Evolutionary conservation across 495 filamentous ascomycete species (phyloP).

Genomic region (Thozetella sp.): DNA sequence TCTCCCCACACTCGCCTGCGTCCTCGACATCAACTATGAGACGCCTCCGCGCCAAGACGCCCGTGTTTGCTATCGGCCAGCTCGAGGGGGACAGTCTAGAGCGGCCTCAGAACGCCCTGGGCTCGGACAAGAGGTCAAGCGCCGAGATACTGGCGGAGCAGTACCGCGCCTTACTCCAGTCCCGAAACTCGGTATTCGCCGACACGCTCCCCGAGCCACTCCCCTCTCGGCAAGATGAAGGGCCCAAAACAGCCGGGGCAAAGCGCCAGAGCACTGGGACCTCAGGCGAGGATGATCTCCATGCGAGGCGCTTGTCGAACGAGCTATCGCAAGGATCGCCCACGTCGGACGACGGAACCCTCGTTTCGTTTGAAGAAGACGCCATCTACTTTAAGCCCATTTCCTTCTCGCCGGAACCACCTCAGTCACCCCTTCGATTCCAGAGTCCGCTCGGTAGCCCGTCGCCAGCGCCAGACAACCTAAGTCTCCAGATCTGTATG

Average conservation of each 20-base stretch:
- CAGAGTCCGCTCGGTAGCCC: constrained; percentile 9
- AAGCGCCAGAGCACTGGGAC: constrained; percentile 14
- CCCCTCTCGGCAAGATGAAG: constrained; percentile 13
- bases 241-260: background rate
- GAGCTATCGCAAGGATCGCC: constrained; percentile 20
- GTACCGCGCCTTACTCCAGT: constrained; percentile 40
- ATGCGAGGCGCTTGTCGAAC: constrained; percentile 11
- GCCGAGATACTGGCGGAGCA: constrained; percentile 47
- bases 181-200: constrained; percentile 18
- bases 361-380: constrained; percentile 45
- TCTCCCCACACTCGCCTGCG: constrained; percentile 10
- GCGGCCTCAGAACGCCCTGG: constrained; percentile 19
- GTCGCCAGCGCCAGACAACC: constrained; percentile 19
- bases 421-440: constrained; percentile 7
- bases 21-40: constrained; percentile 17
- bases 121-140: constrained; percentile 26
- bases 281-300: constrained; percentile 6
- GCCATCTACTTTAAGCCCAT: constrained; percentile 36
- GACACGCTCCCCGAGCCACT: constrained; percentile 21
- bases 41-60: constrained; percentile 43
- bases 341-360: constrained; percentile 42
- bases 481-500: constrained; percentile 41
- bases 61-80: constrained; percentile 41
- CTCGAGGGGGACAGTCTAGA: constrained; percentile 24
- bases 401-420: constrained; percentile 29